Conservation (phyloP, 2,329 filamentous ascomycete species). For the Plectosphaerella sp. region DNA sequence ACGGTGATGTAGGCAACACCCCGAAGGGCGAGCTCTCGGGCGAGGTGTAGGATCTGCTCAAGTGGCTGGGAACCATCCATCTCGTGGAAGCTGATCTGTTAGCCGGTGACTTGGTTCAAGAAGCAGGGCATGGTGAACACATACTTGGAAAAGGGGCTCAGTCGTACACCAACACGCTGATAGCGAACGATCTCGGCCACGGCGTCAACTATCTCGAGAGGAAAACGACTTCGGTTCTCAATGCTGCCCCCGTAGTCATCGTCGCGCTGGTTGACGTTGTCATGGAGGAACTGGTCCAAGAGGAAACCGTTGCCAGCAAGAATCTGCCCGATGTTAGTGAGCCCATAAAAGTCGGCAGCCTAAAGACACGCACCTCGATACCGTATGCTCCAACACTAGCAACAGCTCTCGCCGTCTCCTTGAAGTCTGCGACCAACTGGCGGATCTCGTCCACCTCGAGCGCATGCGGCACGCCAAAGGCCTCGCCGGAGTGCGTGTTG, state of each 20-base stretch:
- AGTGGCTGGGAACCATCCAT: slow-evolving; percentile 57
- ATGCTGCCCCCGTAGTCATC: slow-evolving; percentile 50
- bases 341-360: not conserved
- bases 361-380: slow-evolving; percentile 45
- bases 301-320: slow-evolving; percentile 57
- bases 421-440: not conserved
- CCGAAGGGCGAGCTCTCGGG: slow-evolving; percentile 41
- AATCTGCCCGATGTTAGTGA: slow-evolving; percentile 27
- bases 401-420: not conserved
- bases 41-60: slow-evolving; percentile 57
- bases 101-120: too few species aligned
- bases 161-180: slow-evolving; percentile 48
- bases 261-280: slow-evolving; percentile 42
- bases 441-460: not conserved
- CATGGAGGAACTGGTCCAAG: slow-evolving; percentile 54
- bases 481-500: too few species aligned
- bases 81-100: slow-evolving; percentile 47
- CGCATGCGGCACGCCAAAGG: not conserved
- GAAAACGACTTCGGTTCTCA: slow-evolving; percentile 46
- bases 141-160: slow-evolving; percentile 45
- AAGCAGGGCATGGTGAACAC: too few species aligned
- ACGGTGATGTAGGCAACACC: slow-evolving; percentile 54
- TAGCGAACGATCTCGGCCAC: slow-evolving; percentile 41
- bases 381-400: slow-evolving; percentile 60
- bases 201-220: slow-evolving; percentile 51